A percentile compares a stretch with the other conserved stretches of the same genome.
Evolutionary conservation across 352 stramenopile genomes (phyloP).

Genomic region (Phytophthora vignae): DNA sequence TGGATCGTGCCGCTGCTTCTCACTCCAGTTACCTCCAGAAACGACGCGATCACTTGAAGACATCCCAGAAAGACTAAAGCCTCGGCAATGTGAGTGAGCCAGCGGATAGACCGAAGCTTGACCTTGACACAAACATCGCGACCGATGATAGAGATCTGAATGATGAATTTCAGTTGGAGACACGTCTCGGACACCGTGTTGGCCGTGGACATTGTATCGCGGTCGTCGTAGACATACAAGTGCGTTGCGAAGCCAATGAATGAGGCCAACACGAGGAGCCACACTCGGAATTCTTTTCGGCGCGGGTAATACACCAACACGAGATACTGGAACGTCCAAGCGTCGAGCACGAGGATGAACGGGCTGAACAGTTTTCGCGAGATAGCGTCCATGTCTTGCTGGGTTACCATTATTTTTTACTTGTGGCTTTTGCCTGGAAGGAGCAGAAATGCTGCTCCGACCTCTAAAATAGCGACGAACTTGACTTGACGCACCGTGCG

Average conservation of each 20-base stretch:
- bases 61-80: slow-evolving; percentile 23
- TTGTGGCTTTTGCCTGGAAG: background rate
- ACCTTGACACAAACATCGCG: slow-evolving; percentile 35
- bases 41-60: slow-evolving; percentile 17
- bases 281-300: slow-evolving; percentile 35
- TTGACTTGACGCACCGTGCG: background rate
- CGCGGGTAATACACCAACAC: slow-evolving; percentile 37
- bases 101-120: slow-evolving; percentile 32
- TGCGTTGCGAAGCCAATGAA: slow-evolving; percentile 31
- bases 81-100: slow-evolving; percentile 35
- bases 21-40: slow-evolving; percentile 1
- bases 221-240: slow-evolving; percentile 34
- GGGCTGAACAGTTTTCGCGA: slow-evolving; percentile 33
- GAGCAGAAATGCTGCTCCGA: background rate
- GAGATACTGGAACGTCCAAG: slow-evolving; percentile 49
- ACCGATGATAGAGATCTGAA: slow-evolving; percentile 52
- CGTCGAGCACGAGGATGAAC: slow-evolving; percentile 42
- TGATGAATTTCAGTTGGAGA: slow-evolving; percentile 43
- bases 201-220: slow-evolving; percentile 12
- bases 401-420: slow-evolving; percentile 12
- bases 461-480: background rate
- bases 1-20: slow-evolving; percentile 6
- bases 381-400: slow-evolving; percentile 22
- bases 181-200: slow-evolving; percentile 52
- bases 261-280: slow-evolving; percentile 31